Evolutionary conservation across 768 basidiomycete species (phyloP), one percentile per base, ranked within the genome.

Genomic region (Hysterangium stoloniferum): DNA sequence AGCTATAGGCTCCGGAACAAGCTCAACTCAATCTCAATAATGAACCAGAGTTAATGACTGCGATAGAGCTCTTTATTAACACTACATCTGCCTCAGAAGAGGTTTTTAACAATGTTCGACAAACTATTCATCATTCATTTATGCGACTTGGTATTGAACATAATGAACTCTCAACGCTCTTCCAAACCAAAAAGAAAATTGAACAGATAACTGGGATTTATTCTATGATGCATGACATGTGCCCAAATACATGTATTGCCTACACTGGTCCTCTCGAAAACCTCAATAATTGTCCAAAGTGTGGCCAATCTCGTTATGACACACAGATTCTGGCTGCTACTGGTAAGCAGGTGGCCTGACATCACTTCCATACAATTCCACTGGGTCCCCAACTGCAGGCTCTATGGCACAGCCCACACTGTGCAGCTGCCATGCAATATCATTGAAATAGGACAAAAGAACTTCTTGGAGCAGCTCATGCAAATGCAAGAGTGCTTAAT

Each of bases 331-430:
- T 52, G 13, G 15, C 32, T n/a, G 37, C 50, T 4, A 32, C 45
- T 31, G n/a, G 17, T 6, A 20, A 54, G 0, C 12, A 22, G 0
- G 27, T 19, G 17, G 22, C 73, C 0, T 58, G 61, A 0, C 57
- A 67, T 12, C 59, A 67, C 12, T 68, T 68, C 29, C 50, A 51
- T 6, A 76, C 72, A 0, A 66, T 75, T 19, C 71, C 64, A 0
- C 35, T 75, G 9, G 71, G 72, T 2, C 73, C 71, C 0, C 71
- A 73, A 42, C 48, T 76, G 0, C 73, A 76, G 43, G 70, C 73
- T 0, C 54, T 68, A 1, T 59, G 66, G n/a, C 52, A 62, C 0
- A 58, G 50, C n/a, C 50, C 33, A 0, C 50, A 56, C 1, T 53
- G 62, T 13, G 63, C 71, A 0, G 22, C 41, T 0, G 48, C 56